phyloP scores from a whole-genome alignment of 176 grass and related monocot species.

The barley (Hordeum vulgare) region DNA sequence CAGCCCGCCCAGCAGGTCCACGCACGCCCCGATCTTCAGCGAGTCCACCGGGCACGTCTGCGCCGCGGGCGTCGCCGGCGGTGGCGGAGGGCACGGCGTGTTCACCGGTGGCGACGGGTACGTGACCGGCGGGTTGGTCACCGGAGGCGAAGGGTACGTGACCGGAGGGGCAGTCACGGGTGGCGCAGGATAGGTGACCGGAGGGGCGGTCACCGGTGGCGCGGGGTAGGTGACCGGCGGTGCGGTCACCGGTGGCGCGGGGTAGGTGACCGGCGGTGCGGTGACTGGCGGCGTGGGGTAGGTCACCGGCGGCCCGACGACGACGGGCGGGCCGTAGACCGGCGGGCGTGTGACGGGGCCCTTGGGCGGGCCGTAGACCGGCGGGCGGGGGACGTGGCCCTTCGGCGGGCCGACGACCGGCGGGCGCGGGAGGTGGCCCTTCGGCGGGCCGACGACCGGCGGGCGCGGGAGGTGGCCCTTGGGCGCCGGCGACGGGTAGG shows the following conservation, averaged over 20 bases:
- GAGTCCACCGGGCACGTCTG: slow-evolving; percentile 69
- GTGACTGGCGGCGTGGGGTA: not conserved
- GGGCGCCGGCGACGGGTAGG: slow-evolving; percentile 23
- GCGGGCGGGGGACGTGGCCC: not conserved
- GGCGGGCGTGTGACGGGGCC: slow-evolving; percentile 14
- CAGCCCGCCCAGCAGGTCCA: slow-evolving; percentile 88
- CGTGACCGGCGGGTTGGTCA: not conserved
- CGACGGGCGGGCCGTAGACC: not conserved
- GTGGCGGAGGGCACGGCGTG: slow-evolving; percentile 34
- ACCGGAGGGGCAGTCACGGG: slow-evolving; percentile 9
- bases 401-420: slow-evolving; percentile 15
- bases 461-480: slow-evolving; percentile 12
- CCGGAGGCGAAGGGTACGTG: not conserved
- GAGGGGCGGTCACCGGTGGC: slow-evolving; percentile 4
- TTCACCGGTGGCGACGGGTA: slow-evolving; percentile 1
- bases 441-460: not conserved
- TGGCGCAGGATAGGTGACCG: slow-evolving; percentile 11
- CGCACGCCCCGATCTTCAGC: slow-evolving; percentile 88
- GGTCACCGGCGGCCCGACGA: not conserved
- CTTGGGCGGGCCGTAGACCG: slow-evolving; percentile 19
- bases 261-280: not conserved
- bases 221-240: slow-evolving; percentile 8
- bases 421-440: not conserved
- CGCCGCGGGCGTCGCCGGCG: not conserved
- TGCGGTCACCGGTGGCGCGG: not conserved